phyloP scores from a whole-genome alignment of 768 basidiomycete species.

The Hebeloma cylindrosporum region DNA sequence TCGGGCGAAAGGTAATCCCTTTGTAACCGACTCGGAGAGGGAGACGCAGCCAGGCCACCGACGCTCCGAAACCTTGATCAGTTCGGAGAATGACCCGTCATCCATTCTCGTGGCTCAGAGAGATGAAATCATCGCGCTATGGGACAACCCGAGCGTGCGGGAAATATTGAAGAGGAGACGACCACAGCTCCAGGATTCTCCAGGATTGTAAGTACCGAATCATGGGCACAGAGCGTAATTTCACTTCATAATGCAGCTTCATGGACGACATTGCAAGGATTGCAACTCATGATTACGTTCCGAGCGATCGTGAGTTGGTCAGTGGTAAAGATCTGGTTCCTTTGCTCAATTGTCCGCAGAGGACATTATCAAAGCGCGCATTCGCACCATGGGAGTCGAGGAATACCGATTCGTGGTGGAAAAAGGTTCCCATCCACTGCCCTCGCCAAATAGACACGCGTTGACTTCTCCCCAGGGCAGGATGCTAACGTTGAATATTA shows the following conservation, averaged over 20 bases:
- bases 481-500: conserved; percentile 57
- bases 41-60: background rate
- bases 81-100: conserved; percentile 45
- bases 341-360: conserved; percentile 29
- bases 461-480: conserved; percentile 20
- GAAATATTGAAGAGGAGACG: conserved; percentile 49
- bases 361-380: conserved; percentile 73
- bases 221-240: background rate
- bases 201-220: conserved; percentile 62
- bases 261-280: conserved; percentile 68
- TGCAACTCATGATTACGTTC: conserved; percentile 52
- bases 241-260: conserved; percentile 47
- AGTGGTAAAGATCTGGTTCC: background rate
- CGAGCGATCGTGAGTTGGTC: conserved; percentile 56
- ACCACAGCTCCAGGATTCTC: conserved; percentile 55
- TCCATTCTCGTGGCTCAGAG: conserved; percentile 50
- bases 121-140: conserved; percentile 62
- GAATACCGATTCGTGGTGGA: conserved; percentile 68
- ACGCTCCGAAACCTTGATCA: conserved; percentile 23
- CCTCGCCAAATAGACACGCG: background rate
- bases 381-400: conserved; percentile 73
- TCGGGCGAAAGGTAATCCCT: conserved; percentile 7
- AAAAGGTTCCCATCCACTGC: conserved; percentile 37
- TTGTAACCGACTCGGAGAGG: conserved; percentile 12
- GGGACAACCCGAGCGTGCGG: conserved; percentile 57